Evolutionary conservation across 1,284 basidiomycete species (phyloP).

Genomic region (Megacollybia platyphylla): DNA sequence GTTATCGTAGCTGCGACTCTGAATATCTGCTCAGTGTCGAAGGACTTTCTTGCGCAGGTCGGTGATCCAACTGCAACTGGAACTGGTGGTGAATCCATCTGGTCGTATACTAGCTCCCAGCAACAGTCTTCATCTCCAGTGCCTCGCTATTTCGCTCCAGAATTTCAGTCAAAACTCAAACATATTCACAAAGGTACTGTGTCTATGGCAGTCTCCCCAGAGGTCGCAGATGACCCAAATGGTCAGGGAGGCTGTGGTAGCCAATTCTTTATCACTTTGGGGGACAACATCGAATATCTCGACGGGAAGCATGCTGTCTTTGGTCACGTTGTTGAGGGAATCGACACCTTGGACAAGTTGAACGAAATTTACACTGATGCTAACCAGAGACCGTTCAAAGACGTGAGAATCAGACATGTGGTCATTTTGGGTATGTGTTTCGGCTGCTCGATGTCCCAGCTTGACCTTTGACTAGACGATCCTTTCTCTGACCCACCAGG

Average conservation of each 20-base stretch:
- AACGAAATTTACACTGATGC: slow-evolving; percentile 88
- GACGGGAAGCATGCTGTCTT: slow-evolving; percentile 96
- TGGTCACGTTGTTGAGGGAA: slow-evolving; percentile 89
- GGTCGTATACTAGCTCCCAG: slow-evolving; percentile 52
- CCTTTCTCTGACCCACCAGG: slow-evolving; percentile 84
- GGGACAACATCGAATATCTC: slow-evolving; percentile 85
- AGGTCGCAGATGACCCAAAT: slow-evolving; percentile 35
- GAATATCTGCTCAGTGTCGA: slow-evolving; percentile 54
- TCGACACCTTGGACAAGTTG: slow-evolving; percentile 86
- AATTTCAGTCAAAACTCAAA: slow-evolving; percentile 72
- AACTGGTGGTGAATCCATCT: slow-evolving; percentile 81
- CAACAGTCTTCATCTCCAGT: slow-evolving; percentile 18
- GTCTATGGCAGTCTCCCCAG: slow-evolving; percentile 87
- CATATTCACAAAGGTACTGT: slow-evolving; percentile 84
- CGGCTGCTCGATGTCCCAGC: slow-evolving; percentile 5
- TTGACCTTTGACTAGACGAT: slow-evolving; percentile 51
- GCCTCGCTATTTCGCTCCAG: slow-evolving; percentile 75
- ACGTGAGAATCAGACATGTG: slow-evolving; percentile 87
- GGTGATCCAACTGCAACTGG: slow-evolving; percentile 95
- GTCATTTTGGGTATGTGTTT: slow-evolving; percentile 70
- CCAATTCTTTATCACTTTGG: slow-evolving; percentile 94
- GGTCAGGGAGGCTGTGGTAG: slow-evolving; percentile 77
- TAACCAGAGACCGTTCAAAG: slow-evolving; percentile 83
- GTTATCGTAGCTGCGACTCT: slow-evolving; percentile 1
- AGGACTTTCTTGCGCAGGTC: slow-evolving; percentile 90